phyloP scores from a whole-genome alignment of 495 filamentous ascomycete species.

The Hypomontagnella submonticulosa region DNA sequence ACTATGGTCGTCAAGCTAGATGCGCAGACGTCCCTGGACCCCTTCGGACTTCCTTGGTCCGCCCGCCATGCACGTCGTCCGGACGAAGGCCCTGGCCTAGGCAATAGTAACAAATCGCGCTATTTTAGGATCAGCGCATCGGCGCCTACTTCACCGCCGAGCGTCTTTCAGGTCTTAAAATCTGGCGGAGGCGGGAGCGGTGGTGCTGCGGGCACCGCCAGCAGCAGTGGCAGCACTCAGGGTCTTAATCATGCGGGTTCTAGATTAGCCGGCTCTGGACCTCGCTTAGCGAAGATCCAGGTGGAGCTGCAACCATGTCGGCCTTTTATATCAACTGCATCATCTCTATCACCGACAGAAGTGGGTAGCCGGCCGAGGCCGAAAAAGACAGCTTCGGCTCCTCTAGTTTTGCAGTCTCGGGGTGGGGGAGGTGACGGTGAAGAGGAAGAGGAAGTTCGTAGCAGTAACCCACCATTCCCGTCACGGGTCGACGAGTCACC shows the following conservation, averaged over 20 bases:
- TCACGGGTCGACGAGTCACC: not conserved
- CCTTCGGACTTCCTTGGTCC: conserved; percentile 37
- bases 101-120: conserved; percentile 24
- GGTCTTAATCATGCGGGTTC: not conserved
- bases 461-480: not conserved
- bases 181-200: conserved; percentile 5
- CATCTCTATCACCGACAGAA: not conserved
- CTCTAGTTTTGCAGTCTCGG: conserved; percentile 24
- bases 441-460: conserved; percentile 1
- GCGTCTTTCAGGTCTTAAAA: conserved; percentile 28
- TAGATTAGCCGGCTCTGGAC: not conserved
- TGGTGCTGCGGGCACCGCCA: not conserved
- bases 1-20: conserved; percentile 42
- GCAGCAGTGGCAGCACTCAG: not conserved
- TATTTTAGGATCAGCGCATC: conserved; percentile 33
- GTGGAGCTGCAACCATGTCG: conserved; percentile 32
- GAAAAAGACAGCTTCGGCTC: conserved; percentile 31
- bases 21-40: conserved; percentile 36
- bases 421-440: not conserved
- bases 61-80: conserved; percentile 14
- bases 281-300: conserved; percentile 31
- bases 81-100: conserved; percentile 21
- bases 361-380: conserved; percentile 19
- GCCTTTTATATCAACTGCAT: not conserved
- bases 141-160: conserved; percentile 36